Evolutionary conservation across 768 basidiomycete genomes (phyloP), one percentile per base, ranked within the genome.

Genomic region (Calocybe indica): DNA sequence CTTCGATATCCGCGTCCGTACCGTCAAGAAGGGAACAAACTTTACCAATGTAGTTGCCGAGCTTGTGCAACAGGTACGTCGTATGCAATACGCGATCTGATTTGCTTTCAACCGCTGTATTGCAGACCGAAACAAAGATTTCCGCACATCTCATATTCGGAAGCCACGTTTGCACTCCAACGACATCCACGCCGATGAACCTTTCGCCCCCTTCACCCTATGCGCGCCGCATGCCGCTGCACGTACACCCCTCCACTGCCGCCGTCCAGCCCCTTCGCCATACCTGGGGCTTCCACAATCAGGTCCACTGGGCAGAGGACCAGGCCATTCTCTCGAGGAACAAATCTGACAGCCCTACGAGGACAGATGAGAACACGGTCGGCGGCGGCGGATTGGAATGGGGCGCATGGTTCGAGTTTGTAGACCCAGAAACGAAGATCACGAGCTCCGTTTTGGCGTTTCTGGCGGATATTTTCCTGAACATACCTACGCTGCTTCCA

Each of bases 21-120:
- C 57, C 1, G 32, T 82, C n/a, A 80, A 76, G 55, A 59, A 57
- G 5, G 80, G 83, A 2, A 71, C 68, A 40, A 68, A 64, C 0
- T 79, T 82, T 49, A 76, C 78, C 12, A 82, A 82, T 48, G 41
- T 87, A n/a, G 56, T 65, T 7, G 83, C 80, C 12, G 74, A 80
- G 33, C 67, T 86, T 11, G 45, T 76, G n/a, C 84, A 85, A 60
- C 61, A 74, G 57, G 83, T 83, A 52, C 4, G 55, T 15, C 34
- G 38, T 9, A 13, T 56, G 14, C 12, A 9, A 12, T 40, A 29
- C 22, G 22, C 22, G 22, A 6, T 35, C 47, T 13, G 44, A 22
- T 6, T 13, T 31, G 22, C 14, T 33, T 33, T 36, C 35, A 40
- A 31, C 29, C 22, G 7, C 11, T 43, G 28, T 32, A 35, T 11